Conservation (phyloP, 768 basidiomycete species). For the Coprinellus aureogranulatus region DNA sequence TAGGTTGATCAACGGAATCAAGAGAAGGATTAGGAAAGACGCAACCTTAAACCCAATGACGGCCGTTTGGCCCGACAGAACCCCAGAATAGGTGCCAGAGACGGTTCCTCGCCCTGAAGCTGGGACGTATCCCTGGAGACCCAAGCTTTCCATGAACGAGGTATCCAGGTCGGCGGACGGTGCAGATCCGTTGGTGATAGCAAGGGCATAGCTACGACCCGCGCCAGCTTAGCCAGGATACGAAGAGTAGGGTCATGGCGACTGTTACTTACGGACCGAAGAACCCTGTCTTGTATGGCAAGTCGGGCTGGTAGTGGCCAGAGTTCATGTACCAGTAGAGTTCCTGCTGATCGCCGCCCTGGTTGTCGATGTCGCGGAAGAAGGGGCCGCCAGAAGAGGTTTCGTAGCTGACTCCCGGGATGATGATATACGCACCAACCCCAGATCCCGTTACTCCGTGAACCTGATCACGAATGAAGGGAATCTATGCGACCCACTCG, state of each 20-base stretch:
- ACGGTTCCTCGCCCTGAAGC: slow-evolving; percentile 46
- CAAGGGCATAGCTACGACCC: slow-evolving; percentile 37
- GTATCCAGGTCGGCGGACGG: slow-evolving; percentile 42
- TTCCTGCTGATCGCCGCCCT: slow-evolving; percentile 45
- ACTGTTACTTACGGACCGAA: slow-evolving; percentile 41
- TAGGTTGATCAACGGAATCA: not conserved
- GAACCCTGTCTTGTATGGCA: slow-evolving; percentile 41
- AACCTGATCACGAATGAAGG: slow-evolving; percentile 50
- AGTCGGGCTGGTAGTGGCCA: slow-evolving; percentile 43
- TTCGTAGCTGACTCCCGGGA: slow-evolving; percentile 46
- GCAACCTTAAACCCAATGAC: slow-evolving; percentile 42
- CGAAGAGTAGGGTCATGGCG: not conserved
- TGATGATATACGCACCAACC: slow-evolving; percentile 44
- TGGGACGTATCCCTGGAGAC: slow-evolving; percentile 42
- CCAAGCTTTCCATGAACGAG: slow-evolving; percentile 42
- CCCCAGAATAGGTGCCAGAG: slow-evolving; percentile 41
- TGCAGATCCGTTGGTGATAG: slow-evolving; percentile 39
- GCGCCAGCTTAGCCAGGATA: not conserved
- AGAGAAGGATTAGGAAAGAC: not conserved
- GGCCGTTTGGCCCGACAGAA: slow-evolving; percentile 36
- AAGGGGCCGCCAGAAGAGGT: slow-evolving; percentile 48
- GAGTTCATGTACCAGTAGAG: slow-evolving; percentile 52
- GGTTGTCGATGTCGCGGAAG: slow-evolving; percentile 50
- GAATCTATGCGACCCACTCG: slow-evolving; percentile 27
- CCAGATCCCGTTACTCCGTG: slow-evolving; percentile 47